Base-by-base conservation (phyloP, 2,329 filamentous ascomycete species). In the Fusarium buharicum region DNA sequence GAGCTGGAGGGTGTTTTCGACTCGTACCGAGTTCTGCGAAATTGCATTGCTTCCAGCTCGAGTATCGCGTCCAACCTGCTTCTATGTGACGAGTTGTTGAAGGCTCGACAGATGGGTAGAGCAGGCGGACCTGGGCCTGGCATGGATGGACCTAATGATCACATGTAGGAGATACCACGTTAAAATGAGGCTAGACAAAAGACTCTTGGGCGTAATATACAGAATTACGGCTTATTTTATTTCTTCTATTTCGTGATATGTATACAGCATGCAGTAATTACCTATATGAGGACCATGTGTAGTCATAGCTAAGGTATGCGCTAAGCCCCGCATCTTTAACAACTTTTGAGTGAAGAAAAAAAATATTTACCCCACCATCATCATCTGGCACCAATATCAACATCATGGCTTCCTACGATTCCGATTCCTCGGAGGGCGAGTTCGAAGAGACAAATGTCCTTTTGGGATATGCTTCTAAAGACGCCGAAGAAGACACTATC, bases 31-130 rank as follows among this genome's bases (percentile, higher is more conserved):
- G 95, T 99, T 31, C 78, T 99, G 70, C 86, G 95, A 68, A 98
- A 98, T 81, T 93, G 90, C 76, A 88, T 99, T 62, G 93, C 95
- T 4, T 97, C 93, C 30, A 95, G 93, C 76, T 90, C 94, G 22
- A 92, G 95, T 63, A 99, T 99, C 73, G 94, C 95, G 6, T 94
- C 92, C 10, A 99, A 99, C 80, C 82, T 99, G 65, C 82, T 99
- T 66, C 85, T 99, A 45, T 99, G 95, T 73, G 95, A 99, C 73
- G 95, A 99, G 83, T 85, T 99, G 82, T 83, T 99, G 71, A 99
- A 99, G 84, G 95, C 95, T 60, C 86, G 95, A 75, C 94, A 99
- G 82, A 99, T 99, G 95, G 90, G 85, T 44, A 81, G 86, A 73
- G 78, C 82, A 77, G 83, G 79, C 34, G 85, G 85, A 18, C 86